Percentiles rank a stretch among this genome's conserved stretches.
Conservation (phyloP, 495 filamentous ascomycete genomes). For the Aspergillus coremiiformis region DNA sequence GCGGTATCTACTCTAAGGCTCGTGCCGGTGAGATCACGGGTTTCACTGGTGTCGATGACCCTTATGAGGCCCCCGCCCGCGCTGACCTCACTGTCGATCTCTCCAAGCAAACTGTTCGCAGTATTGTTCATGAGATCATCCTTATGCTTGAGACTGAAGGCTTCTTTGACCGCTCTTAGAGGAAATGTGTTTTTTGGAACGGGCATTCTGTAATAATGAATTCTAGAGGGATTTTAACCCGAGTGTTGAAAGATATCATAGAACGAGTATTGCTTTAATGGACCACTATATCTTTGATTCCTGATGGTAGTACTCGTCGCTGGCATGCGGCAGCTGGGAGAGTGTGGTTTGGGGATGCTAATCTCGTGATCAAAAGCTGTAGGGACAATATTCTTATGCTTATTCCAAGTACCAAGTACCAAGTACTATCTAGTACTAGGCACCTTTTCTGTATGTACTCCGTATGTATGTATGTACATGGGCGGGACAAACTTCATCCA, state of each 20-base stretch:
- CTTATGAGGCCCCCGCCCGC: constrained; percentile 82
- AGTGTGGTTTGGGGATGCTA: constrained; percentile 1
- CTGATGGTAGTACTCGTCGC: not conserved
- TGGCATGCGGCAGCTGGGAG: constrained; percentile 9
- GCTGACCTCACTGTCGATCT: constrained; percentile 77
- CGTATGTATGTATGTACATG: no score
- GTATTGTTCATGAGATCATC: constrained; percentile 94
- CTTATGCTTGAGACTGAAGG: constrained; percentile 85
- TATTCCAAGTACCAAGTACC: no score
- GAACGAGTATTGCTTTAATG: not conserved
- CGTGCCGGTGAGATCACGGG: constrained; percentile 91
- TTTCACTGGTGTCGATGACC: constrained; percentile 97
- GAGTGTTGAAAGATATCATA: not conserved
- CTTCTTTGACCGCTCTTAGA: constrained; percentile 46
- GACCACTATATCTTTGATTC: constrained; percentile 7
- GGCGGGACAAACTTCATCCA: no score
- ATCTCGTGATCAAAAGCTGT: not conserved
- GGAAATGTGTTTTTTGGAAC: constrained; percentile 5
- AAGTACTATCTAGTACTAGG: no score
- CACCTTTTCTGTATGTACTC: no score
- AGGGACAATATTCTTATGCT: no score
- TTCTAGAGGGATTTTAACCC: not conserved
- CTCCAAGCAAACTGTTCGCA: constrained; percentile 79
- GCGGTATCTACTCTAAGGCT: constrained; percentile 80
- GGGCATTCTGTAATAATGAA: constrained; percentile 5